These are phyloP conservation scores for Talaromyces sp. DNA, from an alignment of 2,329 filamentous ascomycete genomes.

Conservation along the genomic window DNA sequence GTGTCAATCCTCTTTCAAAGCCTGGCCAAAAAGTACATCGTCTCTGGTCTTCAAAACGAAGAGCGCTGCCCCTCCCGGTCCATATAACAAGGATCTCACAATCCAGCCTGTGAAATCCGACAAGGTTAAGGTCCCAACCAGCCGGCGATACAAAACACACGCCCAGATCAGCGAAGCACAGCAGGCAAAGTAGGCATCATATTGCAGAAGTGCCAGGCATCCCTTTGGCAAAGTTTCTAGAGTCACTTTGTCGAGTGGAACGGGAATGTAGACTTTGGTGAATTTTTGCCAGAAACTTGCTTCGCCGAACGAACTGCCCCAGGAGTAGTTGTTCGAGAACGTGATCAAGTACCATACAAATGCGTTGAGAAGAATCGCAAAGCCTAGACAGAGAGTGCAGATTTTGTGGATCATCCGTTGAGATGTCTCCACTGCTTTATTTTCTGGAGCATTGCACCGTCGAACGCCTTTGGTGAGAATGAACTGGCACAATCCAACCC, in stretches of 20 bases:
- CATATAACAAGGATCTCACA: not conserved
- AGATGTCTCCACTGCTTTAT: not conserved
- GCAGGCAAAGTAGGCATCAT: not conserved
- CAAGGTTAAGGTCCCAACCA: not conserved
- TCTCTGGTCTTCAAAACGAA: not conserved
- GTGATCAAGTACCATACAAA: not conserved
- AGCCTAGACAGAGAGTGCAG: not conserved
- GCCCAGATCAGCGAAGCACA: not conserved
- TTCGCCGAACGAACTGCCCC: not conserved
- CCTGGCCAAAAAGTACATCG: not conserved
- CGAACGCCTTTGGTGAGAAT: not conserved
- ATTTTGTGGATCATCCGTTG: not conserved
- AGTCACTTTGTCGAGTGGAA: not conserved
- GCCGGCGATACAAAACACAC: not conserved
- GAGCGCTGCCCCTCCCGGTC: not conserved
- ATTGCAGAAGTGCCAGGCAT: not conserved
- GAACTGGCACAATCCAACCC: not conserved
- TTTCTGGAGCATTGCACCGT: not conserved
- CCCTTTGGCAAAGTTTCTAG: not conserved
- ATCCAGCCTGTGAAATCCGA: not conserved
- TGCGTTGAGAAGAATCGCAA: not conserved
- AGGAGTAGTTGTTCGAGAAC: not conserved
- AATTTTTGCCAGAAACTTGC: not conserved
- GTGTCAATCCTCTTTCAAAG: not conserved
- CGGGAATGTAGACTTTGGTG: not conserved